phyloP scores from a whole-genome alignment of 164 flowering plant genomes.

The Houttuynia cordata region DNA sequence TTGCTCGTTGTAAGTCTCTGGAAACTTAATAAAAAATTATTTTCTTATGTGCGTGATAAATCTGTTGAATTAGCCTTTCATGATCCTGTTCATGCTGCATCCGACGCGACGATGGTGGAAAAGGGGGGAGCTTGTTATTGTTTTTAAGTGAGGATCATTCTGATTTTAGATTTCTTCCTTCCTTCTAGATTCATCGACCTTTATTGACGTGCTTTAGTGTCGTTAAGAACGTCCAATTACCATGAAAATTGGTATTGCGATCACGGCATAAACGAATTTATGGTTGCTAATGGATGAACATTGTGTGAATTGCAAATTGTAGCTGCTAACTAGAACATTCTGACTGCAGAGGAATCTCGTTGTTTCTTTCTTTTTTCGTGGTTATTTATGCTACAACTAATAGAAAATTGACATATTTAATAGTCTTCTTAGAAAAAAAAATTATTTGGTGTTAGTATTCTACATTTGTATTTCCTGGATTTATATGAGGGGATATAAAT shows the following conservation, averaged over 20 bases:
- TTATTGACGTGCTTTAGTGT: not conserved
- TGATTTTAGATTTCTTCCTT: not conserved
- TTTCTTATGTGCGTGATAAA: not conserved
- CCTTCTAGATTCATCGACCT: not conserved
- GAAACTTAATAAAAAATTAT: too few relatives aligned
- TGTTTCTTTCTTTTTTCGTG: too few relatives aligned
- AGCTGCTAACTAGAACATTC: too few relatives aligned
- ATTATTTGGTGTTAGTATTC: too few relatives aligned
- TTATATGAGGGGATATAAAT: too few relatives aligned
- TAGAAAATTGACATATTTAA: too few relatives aligned
- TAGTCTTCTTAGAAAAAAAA: too few relatives aligned
- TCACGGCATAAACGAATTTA: not conserved
- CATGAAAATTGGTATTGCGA: not conserved
- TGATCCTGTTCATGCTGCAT: not conserved
- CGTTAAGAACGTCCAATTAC: not conserved
- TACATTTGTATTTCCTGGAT: too few relatives aligned
- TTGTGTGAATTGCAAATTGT: too few relatives aligned
- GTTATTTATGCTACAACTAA: too few relatives aligned
- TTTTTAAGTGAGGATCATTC: not conserved
- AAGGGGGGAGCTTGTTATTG: too few relatives aligned
- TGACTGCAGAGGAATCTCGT: too few relatives aligned
- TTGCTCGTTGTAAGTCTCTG: not conserved
- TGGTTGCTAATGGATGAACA: not conserved
- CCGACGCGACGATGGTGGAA: not conserved
- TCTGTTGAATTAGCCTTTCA: not conserved